phyloP scores from a whole-genome alignment of 371 early-diverging fungal species.

The Mortierella sp. region DNA sequence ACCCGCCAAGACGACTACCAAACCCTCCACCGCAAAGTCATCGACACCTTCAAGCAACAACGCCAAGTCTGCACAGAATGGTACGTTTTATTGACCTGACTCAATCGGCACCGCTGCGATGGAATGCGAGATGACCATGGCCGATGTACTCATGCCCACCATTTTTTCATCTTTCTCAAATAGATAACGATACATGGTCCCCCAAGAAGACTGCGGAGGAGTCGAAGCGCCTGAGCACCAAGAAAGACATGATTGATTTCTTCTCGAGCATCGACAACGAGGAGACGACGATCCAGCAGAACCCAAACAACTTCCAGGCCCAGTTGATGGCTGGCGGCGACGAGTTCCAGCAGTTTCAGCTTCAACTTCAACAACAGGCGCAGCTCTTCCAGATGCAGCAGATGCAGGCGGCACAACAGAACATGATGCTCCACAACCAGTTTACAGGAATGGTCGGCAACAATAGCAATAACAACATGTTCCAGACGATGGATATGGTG shows the following conservation, averaged over 20 bases:
- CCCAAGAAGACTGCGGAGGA: conserved; percentile 54
- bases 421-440: conserved; percentile 48
- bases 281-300: conserved; percentile 60
- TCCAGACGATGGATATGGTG: conserved; percentile 26
- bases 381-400: conserved; percentile 48
- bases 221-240: conserved; percentile 32
- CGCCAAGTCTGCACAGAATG: conserved; percentile 19
- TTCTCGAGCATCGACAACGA: conserved; percentile 82
- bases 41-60: conserved; percentile 21
- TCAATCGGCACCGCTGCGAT: too few relatives aligned
- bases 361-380: conserved; percentile 46
- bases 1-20: conserved; percentile 21
- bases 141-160: too few relatives aligned
- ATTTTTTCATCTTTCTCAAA: neutral
- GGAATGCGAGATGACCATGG: too few relatives aligned
- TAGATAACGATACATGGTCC: conserved; percentile 36
- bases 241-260: conserved; percentile 78
- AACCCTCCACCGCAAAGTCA: conserved; percentile 24
- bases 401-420: conserved; percentile 41
- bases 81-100: conserved; percentile 7
- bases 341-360: conserved; percentile 51
- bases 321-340: conserved; percentile 47
- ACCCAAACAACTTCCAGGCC: conserved; percentile 55
- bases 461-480: conserved; percentile 15
- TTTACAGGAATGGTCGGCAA: conserved; percentile 39